Percentiles rank a stretch among this genome's conserved stretches.
These are phyloP conservation scores for Aspergillus haitiensis DNA, from an alignment of 495 filamentous ascomycete species.

Conservation along the genomic window DNA sequence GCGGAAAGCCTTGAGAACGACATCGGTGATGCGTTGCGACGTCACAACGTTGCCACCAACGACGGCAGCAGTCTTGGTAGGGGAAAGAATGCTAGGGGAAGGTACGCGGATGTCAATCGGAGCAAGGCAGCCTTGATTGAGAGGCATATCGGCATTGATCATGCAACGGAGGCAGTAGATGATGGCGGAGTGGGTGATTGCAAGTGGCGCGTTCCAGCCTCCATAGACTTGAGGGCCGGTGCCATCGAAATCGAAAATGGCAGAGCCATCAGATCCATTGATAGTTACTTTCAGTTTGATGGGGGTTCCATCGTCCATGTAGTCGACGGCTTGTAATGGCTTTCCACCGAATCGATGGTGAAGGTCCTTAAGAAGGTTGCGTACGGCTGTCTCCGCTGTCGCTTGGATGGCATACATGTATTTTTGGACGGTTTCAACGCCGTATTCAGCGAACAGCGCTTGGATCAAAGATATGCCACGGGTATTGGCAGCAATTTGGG, in stretches of 20 bases:
- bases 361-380: conserved; percentile 69
- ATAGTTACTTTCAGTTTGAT: conserved; percentile 86
- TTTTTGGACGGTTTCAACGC: conserved; percentile 85
- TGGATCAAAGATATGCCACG: conserved; percentile 92
- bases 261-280: conserved; percentile 78
- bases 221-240: conserved; percentile 93
- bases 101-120: conserved; percentile 88
- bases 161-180: conserved; percentile 95
- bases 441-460: conserved; percentile 82
- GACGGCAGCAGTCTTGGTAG: conserved; percentile 84
- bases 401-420: conserved; percentile 95
- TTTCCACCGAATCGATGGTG: conserved; percentile 66
- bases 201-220: conserved; percentile 93
- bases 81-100: conserved; percentile 76
- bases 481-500: conserved; percentile 93
- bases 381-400: conserved; percentile 85
- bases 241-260: conserved; percentile 81
- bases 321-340: conserved; percentile 81
- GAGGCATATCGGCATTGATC: conserved; percentile 88
- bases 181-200: conserved; percentile 91
- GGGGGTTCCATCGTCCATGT: conserved; percentile 96
- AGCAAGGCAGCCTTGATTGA: conserved; percentile 93
- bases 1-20: conserved; percentile 86
- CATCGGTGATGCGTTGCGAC: conserved; percentile 87
- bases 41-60: conserved; percentile 97